Percentiles rank a stretch among this genome's conserved stretches.
Evolutionary conservation across 2,329 filamentous ascomycete species (phyloP).

Genomic region (Paecilomyces niveus): DNA sequence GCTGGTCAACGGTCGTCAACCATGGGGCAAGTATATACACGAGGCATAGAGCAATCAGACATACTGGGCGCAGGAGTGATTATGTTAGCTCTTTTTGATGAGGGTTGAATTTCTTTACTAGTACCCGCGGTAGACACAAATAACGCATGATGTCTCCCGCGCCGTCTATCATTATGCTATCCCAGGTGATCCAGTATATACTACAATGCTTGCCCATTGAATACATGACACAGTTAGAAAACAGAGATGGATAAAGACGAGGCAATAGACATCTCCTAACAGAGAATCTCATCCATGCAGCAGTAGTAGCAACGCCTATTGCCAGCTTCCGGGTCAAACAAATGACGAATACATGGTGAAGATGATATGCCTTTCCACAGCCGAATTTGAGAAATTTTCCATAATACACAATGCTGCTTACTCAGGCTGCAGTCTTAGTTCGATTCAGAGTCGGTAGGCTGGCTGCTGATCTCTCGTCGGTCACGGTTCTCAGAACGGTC

Average conservation of each 20-base stretch:
- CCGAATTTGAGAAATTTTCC: not conserved
- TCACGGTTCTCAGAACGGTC: not conserved
- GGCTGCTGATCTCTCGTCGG: not conserved
- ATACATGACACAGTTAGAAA: not conserved
- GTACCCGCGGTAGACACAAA: not conserved
- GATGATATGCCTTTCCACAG: not conserved
- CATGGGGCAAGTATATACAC: no score
- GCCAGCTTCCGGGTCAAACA: not conserved
- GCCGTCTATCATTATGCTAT: not conserved
- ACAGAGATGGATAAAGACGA: not conserved
- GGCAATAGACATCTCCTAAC: not conserved
- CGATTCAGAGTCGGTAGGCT: not conserved
- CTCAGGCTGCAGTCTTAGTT: not conserved
- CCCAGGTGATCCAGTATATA: not conserved
- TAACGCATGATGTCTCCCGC: not conserved
- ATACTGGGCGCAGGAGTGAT: not conserved
- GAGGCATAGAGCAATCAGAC: not conserved
- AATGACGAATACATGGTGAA: not conserved
- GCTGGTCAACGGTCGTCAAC: no score
- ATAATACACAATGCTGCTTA: not conserved
- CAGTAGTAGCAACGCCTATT: not conserved
- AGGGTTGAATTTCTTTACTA: not conserved
- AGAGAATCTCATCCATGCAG: not conserved
- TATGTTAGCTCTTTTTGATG: not conserved
- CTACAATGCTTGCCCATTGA: not conserved